Percentiles rank a stretch among this genome's conserved stretches.
Evolutionary conservation across 1,284 basidiomycete species (phyloP).

Genomic region (Moesziomyces parantarcticus): DNA sequence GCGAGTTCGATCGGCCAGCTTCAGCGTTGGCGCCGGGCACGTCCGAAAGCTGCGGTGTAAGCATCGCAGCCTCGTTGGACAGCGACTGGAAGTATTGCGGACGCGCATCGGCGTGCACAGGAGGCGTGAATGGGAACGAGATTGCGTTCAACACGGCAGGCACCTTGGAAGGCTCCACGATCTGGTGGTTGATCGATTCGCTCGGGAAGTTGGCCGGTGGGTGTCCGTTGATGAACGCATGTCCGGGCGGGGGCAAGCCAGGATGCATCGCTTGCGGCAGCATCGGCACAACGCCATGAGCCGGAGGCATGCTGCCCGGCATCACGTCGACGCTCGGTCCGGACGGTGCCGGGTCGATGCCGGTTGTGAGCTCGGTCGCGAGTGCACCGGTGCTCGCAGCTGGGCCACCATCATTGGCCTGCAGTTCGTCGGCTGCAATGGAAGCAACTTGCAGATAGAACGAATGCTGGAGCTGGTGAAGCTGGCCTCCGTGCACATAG

Average conservation of each 20-base stretch:
- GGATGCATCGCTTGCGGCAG: constrained; percentile 23
- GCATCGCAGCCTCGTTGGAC: constrained; percentile 42
- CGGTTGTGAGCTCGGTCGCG: constrained; percentile 11
- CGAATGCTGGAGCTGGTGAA: constrained; percentile 61
- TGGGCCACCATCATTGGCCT: constrained; percentile 28
- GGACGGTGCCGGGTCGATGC: constrained; percentile 2
- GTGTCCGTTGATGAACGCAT: constrained; percentile 45
- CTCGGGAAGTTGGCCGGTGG: constrained; percentile 40
- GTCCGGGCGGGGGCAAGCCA: constrained; percentile 24
- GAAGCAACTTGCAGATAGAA: constrained; percentile 59
- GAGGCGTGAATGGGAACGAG: constrained; percentile 62
- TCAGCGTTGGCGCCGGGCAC: constrained; percentile 22
- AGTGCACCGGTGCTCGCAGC: constrained; percentile 22
- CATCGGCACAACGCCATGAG: constrained; percentile 12
- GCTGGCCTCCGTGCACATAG: constrained; percentile 58
- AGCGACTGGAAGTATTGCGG: constrained; percentile 46
- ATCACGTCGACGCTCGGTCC: neutral
- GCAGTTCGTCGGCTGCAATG: constrained; percentile 33
- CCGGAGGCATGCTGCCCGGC: constrained; percentile 6
- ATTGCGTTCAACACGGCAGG: constrained; percentile 56
- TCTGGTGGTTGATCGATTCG: constrained; percentile 57
- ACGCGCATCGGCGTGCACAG: constrained; percentile 48
- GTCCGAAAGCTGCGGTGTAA: constrained; percentile 45
- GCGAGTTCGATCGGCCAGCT: constrained; percentile 15
- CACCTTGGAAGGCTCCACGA: constrained; percentile 60